These are phyloP conservation scores for Salvia miltiorrhiza DNA, from an alignment of 257 asterid species.

Conservation along the genomic window DNA sequence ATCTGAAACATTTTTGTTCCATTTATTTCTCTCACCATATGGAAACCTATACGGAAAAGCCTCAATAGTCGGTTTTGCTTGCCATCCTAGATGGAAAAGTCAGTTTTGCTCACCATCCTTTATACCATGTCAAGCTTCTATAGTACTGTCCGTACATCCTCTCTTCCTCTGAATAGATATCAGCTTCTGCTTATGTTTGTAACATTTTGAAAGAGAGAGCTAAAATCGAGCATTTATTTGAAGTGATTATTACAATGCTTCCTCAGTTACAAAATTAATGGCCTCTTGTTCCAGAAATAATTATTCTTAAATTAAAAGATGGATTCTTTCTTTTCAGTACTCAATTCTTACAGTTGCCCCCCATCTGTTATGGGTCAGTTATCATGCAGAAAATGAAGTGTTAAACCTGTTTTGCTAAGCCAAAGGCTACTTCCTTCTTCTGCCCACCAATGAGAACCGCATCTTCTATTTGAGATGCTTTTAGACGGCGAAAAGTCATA, in stretches of 20 bases:
- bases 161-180: neutral
- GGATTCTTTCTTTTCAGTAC: neutral
- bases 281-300: neutral
- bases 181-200: neutral
- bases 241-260: neutral
- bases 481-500: neutral
- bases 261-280: neutral
- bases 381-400: neutral
- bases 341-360: neutral
- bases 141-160: neutral
- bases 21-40: neutral
- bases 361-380: neutral
- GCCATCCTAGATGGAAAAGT: neutral
- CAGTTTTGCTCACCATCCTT: neutral
- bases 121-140: neutral
- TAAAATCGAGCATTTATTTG: too few relatives aligned
- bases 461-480: neutral
- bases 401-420: neutral
- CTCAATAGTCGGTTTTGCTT: neutral
- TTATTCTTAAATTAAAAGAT: neutral
- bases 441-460: neutral
- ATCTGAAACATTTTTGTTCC: neutral
- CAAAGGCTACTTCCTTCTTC: neutral
- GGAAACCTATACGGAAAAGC: neutral
- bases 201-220: neutral